Base-by-base conservation (phyloP, 2,329 filamentous ascomycete species). In the Nigrospora oryzae region DNA sequence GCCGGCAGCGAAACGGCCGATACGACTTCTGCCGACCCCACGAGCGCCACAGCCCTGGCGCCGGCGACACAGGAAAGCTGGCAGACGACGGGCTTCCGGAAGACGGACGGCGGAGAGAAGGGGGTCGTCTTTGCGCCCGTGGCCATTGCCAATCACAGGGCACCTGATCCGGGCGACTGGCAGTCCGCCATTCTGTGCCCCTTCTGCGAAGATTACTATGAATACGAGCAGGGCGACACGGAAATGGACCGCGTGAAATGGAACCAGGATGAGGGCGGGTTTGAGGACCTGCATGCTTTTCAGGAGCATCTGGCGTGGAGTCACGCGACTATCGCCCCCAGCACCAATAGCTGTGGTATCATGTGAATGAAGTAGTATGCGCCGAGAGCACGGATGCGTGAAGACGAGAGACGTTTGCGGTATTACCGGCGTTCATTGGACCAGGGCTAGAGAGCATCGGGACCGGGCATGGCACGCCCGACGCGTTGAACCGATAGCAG, bases 281-380 rank as follows among this genome's bases (percentile, higher is more conserved):
- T 78, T 53, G 67, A 69, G 37, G 66, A 69, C 50, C 56, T 81
- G 38, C 61, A 57, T 14, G 63, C 64, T 14, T 70, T 80, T 34
- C 70, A 71, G 56, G 70, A 71, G 47, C 77, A 81, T 51, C 63
- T 81, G 28, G 73, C 73, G 51, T 81, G 77, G 77, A 65, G 70
- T 49, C 77, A 81, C 50, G 61, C 66, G 1, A 54, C 65, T 11
- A 59, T 63, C 33, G 56, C 67, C 44, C 66, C 68, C 8, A 53
- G 55, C 3, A 52, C 63, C 36, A 59, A 57, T 11, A 71, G 57
- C 32, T 80, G 76, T 51, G 51, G 46, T 38, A 51, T 75, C 38
- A 75, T 76, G 72, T 75, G 61, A 59, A n/a, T 14, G 11, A 23
- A 48, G 55, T 39, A 54, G 58, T 52, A 56, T 16, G 46, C 8